Conservation (phyloP, 2,329 filamentous ascomycete species). For the Dendrostoma leiphaemia region DNA sequence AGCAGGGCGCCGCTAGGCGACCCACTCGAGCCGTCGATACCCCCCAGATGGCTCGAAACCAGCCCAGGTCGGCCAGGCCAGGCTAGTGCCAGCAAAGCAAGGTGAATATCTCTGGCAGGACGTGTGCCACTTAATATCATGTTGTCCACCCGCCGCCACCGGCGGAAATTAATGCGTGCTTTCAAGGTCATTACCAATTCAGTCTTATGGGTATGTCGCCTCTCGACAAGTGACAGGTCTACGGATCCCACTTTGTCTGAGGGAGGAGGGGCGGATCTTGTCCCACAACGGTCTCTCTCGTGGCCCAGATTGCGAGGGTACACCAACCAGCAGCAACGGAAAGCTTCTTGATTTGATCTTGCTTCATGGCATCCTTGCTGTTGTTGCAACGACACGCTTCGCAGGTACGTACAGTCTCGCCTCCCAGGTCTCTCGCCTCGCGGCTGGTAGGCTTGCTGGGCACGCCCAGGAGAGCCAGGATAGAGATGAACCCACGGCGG, state of each 20-base stretch:
- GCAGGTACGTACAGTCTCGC: too few species aligned
- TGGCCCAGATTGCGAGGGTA: too few species aligned
- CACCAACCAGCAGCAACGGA: too few species aligned
- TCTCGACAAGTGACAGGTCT: not conserved
- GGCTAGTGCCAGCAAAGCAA: not conserved
- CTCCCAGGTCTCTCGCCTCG: not conserved
- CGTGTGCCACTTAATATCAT: constrained; percentile 12
- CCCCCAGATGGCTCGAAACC: not conserved
- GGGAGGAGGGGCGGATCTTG: not conserved
- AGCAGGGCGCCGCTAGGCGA: not conserved
- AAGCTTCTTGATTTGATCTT: too few species aligned
- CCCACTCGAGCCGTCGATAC: not conserved
- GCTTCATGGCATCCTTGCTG: not conserved
- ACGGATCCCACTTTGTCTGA: too few species aligned
- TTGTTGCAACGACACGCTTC: not conserved
- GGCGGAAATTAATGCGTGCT: not conserved
- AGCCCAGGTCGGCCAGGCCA: too few species aligned
- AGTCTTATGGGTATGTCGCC: not conserved
- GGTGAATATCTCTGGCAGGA: not conserved
- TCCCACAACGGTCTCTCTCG: too few species aligned
- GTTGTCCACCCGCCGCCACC: constrained; percentile 9
- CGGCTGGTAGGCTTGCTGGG: not conserved
- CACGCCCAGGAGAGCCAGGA: not conserved
- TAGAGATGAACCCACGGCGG: not conserved
- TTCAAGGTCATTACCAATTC: not conserved